Percentiles rank a stretch among this genome's conserved stretches.
phyloP scores from a whole-genome alignment of 225 moss, liverwort and hornwort genomes.

The Polytrichum formosum region DNA sequence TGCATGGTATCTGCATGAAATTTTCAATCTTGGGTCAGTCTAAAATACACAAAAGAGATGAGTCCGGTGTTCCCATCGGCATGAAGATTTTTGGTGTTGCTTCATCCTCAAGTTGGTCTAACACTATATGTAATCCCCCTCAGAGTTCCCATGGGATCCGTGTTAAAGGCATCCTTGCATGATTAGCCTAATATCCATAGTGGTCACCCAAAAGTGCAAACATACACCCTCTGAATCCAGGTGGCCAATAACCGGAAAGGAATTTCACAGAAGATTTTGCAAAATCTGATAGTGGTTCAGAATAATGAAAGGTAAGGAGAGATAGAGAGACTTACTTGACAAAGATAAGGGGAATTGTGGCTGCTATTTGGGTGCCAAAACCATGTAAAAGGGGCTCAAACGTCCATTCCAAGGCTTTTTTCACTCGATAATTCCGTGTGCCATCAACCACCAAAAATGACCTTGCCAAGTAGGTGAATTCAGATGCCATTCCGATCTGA shows the following conservation, averaged over 20 bases:
- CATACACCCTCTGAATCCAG: no score
- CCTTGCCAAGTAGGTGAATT: constrained; percentile 95
- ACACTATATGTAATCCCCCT: no score
- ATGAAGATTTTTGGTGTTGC: no score
- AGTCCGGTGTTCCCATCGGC: no score
- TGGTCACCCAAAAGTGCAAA: no score
- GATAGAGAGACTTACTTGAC: constrained; percentile 59
- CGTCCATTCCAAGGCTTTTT: constrained; percentile 94
- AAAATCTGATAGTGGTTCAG: neutral
- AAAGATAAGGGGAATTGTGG: constrained; percentile 86
- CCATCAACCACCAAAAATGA: constrained; percentile 93
- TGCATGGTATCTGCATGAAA: constrained; percentile 66
- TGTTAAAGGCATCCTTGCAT: no score
- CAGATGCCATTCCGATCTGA: constrained; percentile 91
- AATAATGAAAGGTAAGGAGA: neutral
- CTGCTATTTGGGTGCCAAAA: constrained; percentile 88
- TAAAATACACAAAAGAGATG: no score
- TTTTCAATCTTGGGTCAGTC: neutral
- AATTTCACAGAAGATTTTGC: neutral
- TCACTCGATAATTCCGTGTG: constrained; percentile 72
- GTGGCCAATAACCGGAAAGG: no score
- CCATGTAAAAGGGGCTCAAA: constrained; percentile 94
- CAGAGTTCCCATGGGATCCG: no score
- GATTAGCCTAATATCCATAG: no score
- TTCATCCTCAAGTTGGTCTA: no score